Evolutionary conservation across 208 protist species (phyloP).

Genomic region (Lotmaria passim): DNA sequence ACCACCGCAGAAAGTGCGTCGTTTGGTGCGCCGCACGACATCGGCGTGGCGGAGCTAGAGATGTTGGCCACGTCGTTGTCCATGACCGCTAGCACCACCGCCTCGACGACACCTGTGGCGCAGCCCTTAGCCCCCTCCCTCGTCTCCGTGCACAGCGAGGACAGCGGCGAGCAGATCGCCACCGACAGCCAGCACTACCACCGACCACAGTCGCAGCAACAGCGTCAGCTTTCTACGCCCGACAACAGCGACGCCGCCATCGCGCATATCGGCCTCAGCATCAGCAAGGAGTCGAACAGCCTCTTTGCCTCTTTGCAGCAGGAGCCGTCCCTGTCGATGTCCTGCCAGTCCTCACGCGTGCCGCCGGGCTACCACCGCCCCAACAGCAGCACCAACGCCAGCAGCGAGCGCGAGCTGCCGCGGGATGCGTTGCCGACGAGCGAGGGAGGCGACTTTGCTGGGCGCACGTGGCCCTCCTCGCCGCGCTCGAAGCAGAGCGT

Average conservation of each 20-base stretch:
- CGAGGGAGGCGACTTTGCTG: not conserved
- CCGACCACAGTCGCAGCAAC: not conserved
- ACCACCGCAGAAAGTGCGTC: not conserved
- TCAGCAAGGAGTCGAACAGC: conserved; percentile 8
- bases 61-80: not conserved
- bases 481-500: not conserved
- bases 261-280: not conserved
- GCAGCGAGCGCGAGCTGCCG: not conserved
- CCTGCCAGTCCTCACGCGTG: not conserved
- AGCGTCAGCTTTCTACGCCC: not conserved
- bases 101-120: not conserved
- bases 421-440: not conserved
- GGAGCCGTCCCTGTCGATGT: conserved; percentile 8
- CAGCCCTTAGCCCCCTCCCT: not conserved
- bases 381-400: not conserved
- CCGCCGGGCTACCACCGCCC: not conserved
- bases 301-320: not conserved
- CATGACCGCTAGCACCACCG: not conserved
- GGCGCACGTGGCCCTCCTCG: not conserved
- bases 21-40: not conserved
- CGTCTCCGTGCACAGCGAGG: not conserved
- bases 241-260: not conserved
- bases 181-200: not conserved
- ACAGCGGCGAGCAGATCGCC: no score
- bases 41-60: not conserved